Conservation (phyloP, 164 flowering plant species). For the Liriodendron chinense region DNA sequence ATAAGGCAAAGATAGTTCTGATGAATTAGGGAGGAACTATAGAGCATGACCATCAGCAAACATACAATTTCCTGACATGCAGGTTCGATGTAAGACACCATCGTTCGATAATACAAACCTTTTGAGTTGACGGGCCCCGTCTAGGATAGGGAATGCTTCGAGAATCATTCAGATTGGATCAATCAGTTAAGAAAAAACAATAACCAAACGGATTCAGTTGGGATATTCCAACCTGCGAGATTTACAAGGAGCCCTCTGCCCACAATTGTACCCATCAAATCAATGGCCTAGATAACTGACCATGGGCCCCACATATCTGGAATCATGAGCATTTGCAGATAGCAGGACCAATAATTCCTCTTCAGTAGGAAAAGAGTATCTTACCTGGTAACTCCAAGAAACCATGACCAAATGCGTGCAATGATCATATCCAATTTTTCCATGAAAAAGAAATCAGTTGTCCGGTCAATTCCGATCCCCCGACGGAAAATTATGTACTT, state of each 20-base stretch:
- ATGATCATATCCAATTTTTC: conserved; percentile 94
- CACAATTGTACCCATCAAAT: too few species aligned
- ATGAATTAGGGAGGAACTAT: background rate
- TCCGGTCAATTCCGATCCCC: conserved; percentile 90
- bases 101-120: too few species aligned
- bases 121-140: too few species aligned
- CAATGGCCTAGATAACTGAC: background rate
- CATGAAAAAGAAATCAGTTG: conserved; percentile 79
- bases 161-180: too few species aligned
- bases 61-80: background rate
- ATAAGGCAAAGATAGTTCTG: background rate
- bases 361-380: background rate
- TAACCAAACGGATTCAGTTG: too few species aligned
- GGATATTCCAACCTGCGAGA: too few species aligned
- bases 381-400: conserved; percentile 69
- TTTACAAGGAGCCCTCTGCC: too few species aligned
- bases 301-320: background rate
- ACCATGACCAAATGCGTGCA: conserved; percentile 65
- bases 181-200: too few species aligned
- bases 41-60: background rate
- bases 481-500: conserved; percentile 88
- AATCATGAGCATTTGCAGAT: background rate
- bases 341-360: background rate
- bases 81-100: background rate
- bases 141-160: too few species aligned